These are phyloP conservation scores for Knufia petricola DNA, from an alignment of 2,329 filamentous ascomycete genomes.

Conservation along the genomic window DNA sequence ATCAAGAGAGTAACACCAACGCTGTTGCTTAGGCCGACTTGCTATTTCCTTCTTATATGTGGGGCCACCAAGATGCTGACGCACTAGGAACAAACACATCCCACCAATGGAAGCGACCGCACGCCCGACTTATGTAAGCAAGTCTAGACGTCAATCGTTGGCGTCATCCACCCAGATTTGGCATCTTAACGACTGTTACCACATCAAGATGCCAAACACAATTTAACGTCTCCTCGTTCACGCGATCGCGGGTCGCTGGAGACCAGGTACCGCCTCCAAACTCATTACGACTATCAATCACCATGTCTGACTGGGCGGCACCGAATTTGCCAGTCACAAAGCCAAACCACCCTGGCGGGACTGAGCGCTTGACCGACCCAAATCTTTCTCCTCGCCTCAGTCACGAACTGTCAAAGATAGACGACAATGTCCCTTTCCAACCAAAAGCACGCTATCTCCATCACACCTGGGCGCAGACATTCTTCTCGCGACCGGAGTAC, in stretches of 20 bases:
- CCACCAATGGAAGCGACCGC: neutral
- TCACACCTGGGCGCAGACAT: slow-evolving; percentile 91
- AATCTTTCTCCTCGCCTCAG: slow-evolving; percentile 38
- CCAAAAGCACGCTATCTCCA: slow-evolving; percentile 64
- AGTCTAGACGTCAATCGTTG: neutral
- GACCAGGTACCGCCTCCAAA: neutral
- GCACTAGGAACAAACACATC: too few relatives aligned
- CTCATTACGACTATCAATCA: neutral
- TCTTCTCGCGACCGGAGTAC: slow-evolving; percentile 78
- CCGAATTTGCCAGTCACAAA: slow-evolving; percentile 17
- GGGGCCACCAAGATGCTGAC: too few relatives aligned
- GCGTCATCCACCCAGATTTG: slow-evolving; percentile 2
- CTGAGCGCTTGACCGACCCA: slow-evolving; percentile 9
- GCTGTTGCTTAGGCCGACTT: too few relatives aligned
- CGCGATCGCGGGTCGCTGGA: neutral
- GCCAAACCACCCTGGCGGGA: slow-evolving; percentile 11
- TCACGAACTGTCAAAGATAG: slow-evolving; percentile 48
- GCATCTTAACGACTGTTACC: neutral
- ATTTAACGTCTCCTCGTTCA: neutral
- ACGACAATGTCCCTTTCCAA: slow-evolving; percentile 63
- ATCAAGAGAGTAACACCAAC: too few relatives aligned
- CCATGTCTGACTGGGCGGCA: slow-evolving; percentile 19
- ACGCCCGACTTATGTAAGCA: neutral
- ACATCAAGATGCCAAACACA: neutral
- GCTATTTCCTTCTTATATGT: too few relatives aligned